A percentile compares a stretch with the other conserved stretches of the same genome.
Conservation (phyloP, 371 early-diverging fungal genomes). For the Pancytospora philotis region DNA sequence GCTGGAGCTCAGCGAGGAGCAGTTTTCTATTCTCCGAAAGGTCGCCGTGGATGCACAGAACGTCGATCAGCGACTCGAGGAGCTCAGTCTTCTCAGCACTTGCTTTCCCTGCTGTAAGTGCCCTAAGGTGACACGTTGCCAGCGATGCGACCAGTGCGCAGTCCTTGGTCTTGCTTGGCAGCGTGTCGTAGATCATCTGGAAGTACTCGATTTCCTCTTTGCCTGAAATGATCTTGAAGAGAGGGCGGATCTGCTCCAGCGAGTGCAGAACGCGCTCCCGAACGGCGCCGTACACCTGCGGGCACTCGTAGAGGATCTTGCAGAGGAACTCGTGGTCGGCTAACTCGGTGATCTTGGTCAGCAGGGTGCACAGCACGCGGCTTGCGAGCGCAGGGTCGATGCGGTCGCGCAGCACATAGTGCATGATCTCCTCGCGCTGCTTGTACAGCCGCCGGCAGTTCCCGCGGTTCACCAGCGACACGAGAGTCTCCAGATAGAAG, state of each 20-base stretch:
- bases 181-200: neutral
- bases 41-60: neutral
- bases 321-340: constrained; percentile 19
- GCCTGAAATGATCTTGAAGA: neutral
- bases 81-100: neutral
- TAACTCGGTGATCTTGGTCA: constrained; percentile 10
- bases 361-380: neutral
- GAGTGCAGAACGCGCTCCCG: neutral
- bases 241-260: neutral
- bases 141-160: neutral
- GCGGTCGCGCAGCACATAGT: constrained; percentile 11
- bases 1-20: neutral
- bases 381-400: constrained; percentile 1
- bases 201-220: neutral
- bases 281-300: constrained; percentile 16
- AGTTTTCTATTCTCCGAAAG: constrained; percentile 1
- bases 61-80: neutral
- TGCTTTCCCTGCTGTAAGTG: neutral
- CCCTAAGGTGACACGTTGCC: neutral
- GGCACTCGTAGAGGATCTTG: constrained; percentile 35
- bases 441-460: constrained; percentile 35
- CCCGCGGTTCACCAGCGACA: constrained; percentile 15
- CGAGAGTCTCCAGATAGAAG: constrained; percentile 19
- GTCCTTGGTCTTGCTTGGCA: neutral
- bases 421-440: constrained; percentile 33